Conservation (phyloP, 139 green algal species). For the Chlorella ohadii region DNA sequence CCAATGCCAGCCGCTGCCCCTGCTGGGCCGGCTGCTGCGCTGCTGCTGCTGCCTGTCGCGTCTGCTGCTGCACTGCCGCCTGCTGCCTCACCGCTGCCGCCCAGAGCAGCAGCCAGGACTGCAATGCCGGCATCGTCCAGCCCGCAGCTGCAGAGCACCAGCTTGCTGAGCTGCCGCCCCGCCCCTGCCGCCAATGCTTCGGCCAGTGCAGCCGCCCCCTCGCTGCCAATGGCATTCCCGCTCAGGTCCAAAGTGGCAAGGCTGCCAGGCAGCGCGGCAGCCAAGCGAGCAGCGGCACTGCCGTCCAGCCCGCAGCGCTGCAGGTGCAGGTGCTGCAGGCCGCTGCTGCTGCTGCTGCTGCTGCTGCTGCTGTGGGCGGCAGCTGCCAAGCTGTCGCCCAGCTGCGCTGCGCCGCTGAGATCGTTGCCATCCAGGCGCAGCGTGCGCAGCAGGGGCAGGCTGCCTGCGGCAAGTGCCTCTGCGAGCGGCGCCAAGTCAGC, state of each 20-base stretch:
- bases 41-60: background rate
- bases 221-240: background rate
- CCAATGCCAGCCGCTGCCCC: background rate
- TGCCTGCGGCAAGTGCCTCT: background rate
- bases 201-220: background rate
- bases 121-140: slow-evolving; percentile 2
- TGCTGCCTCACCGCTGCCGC: background rate
- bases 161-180: background rate
- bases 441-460: background rate
- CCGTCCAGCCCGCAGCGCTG: slow-evolving; percentile 14
- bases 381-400: background rate
- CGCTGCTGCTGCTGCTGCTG: background rate
- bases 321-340: background rate
- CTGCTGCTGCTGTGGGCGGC: too few relatives aligned
- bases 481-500: background rate
- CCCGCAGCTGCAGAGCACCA: slow-evolving; percentile 23
- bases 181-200: background rate
- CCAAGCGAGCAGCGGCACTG: background rate
- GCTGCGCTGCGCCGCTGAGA: background rate
- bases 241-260: background rate
- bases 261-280: background rate
- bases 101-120: background rate
- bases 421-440: slow-evolving; percentile 32
- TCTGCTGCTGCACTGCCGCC: background rate
- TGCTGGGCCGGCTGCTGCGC: background rate